Evolutionary conservation across 1,139 yeast species (phyloP), one percentile per base, ranked within the genome.

Genomic region (Yamadazyma triangularis): DNA sequence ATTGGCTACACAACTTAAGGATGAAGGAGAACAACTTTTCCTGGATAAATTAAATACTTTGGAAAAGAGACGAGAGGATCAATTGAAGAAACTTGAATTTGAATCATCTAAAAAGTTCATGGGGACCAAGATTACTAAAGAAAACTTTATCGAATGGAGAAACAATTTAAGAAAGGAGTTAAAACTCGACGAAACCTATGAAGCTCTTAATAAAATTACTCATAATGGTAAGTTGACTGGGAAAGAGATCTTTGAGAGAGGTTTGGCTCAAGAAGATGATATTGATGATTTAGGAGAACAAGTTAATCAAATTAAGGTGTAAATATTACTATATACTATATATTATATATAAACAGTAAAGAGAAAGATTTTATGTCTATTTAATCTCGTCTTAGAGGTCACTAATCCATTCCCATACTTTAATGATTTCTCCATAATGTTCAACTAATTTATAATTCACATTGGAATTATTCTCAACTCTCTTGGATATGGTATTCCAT

Each of bases 391-490:
- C 6, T 18, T 18, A 18, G 9, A 18, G 20, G 6, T 18, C 20
- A 18, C 84, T 77, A 19, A 80, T 68, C 95, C 95, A 88, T 50
- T 86, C 87, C 95, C 95, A 87, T 20, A 86, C 87, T 48, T 79
- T 77, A 77, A 83, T 77, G 38, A 87, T 82, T 44, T 87, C 96
- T 4, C 96, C 96, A 45, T 81, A 85, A 25, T 79, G 66, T 50
- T 88, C 96, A 39, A 76, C 57, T 38, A 79, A 73, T 29, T 76
- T 67, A 27, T 67, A 62, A 26, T 76, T 66, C 18, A 87, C 73
- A 44, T 80, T 80, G 21, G 80, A 60, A 46, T 86, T 83, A 32
- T 60, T 57, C 47, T 88, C 96, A 8, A 91, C 73, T 28, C 62
- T 66, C 24, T 58, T 56, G 30, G 70, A 66, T 2, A 88, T 81